phyloP scores from a whole-genome alignment of 2,329 filamentous ascomycete species.

The Colletotrichum sp. region DNA sequence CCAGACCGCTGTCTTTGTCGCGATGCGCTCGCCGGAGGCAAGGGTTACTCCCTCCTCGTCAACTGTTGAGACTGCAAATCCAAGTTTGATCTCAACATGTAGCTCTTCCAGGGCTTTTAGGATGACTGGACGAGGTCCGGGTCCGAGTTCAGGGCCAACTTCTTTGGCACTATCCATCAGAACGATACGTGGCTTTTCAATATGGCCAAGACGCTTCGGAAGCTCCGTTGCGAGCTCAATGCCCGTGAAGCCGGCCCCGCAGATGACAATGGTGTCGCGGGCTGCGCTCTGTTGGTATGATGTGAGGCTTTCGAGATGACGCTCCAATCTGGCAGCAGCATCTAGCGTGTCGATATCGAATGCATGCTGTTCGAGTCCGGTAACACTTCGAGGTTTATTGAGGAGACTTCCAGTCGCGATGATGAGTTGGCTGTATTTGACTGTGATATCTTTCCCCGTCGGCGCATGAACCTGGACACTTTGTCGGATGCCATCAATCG shows the following conservation, averaged over 20 bases:
- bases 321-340: slow-evolving; percentile 28
- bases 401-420: slow-evolving; percentile 41
- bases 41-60: slow-evolving; percentile 29
- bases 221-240: slow-evolving; percentile 36
- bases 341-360: slow-evolving; percentile 39
- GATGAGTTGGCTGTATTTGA: slow-evolving; percentile 38
- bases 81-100: slow-evolving; percentile 34
- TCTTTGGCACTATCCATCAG: slow-evolving; percentile 32
- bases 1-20: slow-evolving; percentile 38
- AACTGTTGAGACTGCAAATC: slow-evolving; percentile 28
- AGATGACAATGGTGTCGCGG: slow-evolving; percentile 39
- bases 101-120: slow-evolving; percentile 31
- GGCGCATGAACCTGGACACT: slow-evolving; percentile 15
- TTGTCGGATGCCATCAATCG: slow-evolving; percentile 24
- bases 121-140: slow-evolving; percentile 36
- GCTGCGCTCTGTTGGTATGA: slow-evolving; percentile 25
- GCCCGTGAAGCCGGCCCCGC: slow-evolving; percentile 40
- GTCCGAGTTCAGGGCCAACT: slow-evolving; percentile 37
- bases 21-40: slow-evolving; percentile 35
- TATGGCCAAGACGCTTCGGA: slow-evolving; percentile 28
- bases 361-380: slow-evolving; percentile 33
- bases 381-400: slow-evolving; percentile 28
- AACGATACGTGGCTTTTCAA: slow-evolving; percentile 24
- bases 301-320: slow-evolving; percentile 32
- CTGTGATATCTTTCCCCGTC: neutral